These are phyloP conservation scores for Sporisorium sorghi DNA, from an alignment of 1,284 basidiomycete genomes.

Conservation along the genomic window DNA sequence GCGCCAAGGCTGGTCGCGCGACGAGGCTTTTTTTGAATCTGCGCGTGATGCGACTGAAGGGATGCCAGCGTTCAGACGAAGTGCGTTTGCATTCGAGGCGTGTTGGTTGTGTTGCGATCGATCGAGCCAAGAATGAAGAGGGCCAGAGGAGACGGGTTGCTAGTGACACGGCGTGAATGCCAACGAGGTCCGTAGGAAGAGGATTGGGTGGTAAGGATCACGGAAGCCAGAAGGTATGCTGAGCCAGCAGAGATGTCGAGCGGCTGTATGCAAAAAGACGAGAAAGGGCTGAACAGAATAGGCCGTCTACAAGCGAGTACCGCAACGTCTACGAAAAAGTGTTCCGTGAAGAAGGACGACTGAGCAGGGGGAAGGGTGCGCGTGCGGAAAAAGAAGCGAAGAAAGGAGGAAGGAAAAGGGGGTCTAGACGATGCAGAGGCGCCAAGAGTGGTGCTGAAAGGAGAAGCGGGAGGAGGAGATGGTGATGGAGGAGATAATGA, in stretches of 20 bases:
- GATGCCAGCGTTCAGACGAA: neutral
- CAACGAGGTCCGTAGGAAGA: neutral
- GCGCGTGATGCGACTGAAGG: slow-evolving; percentile 2
- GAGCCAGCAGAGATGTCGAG: neutral
- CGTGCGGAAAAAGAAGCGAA: neutral
- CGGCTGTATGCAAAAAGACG: slow-evolving; percentile 1
- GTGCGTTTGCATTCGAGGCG: slow-evolving; percentile 3
- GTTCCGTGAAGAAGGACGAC: neutral
- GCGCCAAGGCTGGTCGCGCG: neutral
- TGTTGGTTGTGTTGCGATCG: no score
- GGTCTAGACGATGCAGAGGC: slow-evolving; percentile 1
- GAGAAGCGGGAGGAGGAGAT: neutral
- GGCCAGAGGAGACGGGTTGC: neutral
- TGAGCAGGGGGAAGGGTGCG: neutral
- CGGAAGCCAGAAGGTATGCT: neutral
- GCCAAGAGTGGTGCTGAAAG: neutral
- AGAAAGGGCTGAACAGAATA: neutral
- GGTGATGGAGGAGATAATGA: neutral
- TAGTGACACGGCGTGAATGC: neutral
- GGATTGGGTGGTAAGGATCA: neutral
- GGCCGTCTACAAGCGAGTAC: neutral
- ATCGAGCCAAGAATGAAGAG: neutral
- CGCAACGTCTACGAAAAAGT: neutral
- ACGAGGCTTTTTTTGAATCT: neutral
- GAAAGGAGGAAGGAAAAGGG: neutral